Percentiles rank a stretch among this genome's conserved stretches.
phyloP scores from a whole-genome alignment of 2,329 filamentous ascomycete species.

The Ascochyta clinopodiicola region DNA sequence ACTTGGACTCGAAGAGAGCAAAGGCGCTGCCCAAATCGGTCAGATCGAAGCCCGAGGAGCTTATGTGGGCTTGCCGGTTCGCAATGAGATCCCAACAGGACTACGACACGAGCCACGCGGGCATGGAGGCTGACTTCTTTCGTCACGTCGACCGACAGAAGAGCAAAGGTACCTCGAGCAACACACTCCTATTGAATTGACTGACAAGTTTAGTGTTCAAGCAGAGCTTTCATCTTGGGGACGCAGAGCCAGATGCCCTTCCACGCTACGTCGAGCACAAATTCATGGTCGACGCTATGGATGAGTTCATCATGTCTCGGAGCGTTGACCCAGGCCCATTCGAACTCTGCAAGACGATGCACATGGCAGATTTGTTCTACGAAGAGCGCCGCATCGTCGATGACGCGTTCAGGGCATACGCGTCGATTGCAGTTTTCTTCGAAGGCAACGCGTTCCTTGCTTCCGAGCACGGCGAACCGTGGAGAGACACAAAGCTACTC shows the following conservation, averaged over 20 bases:
- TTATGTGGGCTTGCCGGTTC: conserved; percentile 24
- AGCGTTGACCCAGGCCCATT: conserved; percentile 26
- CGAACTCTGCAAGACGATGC: conserved; percentile 31
- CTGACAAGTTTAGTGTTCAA: conserved; percentile 46
- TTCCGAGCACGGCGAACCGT: conserved; percentile 41
- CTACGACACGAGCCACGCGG: conserved; percentile 11
- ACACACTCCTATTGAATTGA: background rate
- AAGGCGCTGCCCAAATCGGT: conserved; percentile 16
- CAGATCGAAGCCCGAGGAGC: conserved; percentile 15
- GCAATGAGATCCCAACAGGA: conserved; percentile 23
- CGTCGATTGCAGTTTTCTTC: conserved; percentile 27
- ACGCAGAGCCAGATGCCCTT: conserved; percentile 51
- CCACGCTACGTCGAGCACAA: conserved; percentile 49
- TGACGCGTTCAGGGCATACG: conserved; percentile 33
- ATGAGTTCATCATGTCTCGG: conserved; percentile 24
- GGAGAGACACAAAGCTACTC: conserved; percentile 49
- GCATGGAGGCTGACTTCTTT: conserved; percentile 35
- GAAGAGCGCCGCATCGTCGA: conserved; percentile 31
- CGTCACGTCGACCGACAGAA: conserved; percentile 44
- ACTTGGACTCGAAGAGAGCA: conserved; percentile 10
- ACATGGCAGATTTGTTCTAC: conserved; percentile 21
- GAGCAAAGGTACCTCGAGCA: conserved; percentile 37
- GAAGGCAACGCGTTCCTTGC: conserved; percentile 46
- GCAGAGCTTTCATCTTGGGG: conserved; percentile 54
- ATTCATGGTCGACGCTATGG: conserved; percentile 45